These are phyloP conservation scores for Paramyrothecium roridum DNA, from an alignment of 2,329 filamentous ascomycete species.

Conservation along the genomic window DNA sequence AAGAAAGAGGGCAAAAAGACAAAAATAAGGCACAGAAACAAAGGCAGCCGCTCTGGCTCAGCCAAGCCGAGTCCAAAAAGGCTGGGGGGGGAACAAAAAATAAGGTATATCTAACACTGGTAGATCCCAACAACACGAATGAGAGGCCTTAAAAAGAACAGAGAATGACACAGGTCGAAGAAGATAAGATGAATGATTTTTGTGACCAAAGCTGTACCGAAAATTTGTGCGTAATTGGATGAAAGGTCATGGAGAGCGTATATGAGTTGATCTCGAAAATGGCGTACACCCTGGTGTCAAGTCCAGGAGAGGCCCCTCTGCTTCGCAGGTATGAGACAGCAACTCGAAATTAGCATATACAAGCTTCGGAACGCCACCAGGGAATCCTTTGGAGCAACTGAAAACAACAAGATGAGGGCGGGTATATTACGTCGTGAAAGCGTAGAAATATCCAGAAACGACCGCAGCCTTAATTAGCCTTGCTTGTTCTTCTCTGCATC, in stretches of 20 bases:
- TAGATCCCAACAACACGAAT: too few relatives aligned
- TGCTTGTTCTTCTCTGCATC: conserved; percentile 24
- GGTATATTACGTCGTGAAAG: conserved; percentile 30
- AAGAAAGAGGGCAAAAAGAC: conserved; percentile 3
- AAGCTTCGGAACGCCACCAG: not conserved
- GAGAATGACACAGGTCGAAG: too few relatives aligned
- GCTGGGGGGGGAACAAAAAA: too few relatives aligned
- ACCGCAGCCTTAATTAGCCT: conserved; percentile 10
- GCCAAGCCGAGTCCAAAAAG: too few relatives aligned
- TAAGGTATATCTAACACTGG: too few relatives aligned
- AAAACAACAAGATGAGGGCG: conserved; percentile 8
- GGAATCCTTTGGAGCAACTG: conserved; percentile 1
- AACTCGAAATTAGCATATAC: not conserved
- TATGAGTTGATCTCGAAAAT: too few relatives aligned
- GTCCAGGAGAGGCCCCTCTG: not conserved
- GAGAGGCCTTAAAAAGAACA: too few relatives aligned
- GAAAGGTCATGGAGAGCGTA: too few relatives aligned
- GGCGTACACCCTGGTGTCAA: too few relatives aligned
- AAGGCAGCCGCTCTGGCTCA: too few relatives aligned
- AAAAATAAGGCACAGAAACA: not conserved
- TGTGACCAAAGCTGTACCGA: too few relatives aligned
- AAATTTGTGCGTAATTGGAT: too few relatives aligned
- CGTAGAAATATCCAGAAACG: conserved; percentile 21
- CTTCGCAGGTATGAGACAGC: not conserved
- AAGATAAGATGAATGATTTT: not conserved